Percentiles rank a stretch among this genome's conserved stretches.
phyloP scores from a whole-genome alignment of 1,284 basidiomycete species.

The Ganoderma multipileum region DNA sequence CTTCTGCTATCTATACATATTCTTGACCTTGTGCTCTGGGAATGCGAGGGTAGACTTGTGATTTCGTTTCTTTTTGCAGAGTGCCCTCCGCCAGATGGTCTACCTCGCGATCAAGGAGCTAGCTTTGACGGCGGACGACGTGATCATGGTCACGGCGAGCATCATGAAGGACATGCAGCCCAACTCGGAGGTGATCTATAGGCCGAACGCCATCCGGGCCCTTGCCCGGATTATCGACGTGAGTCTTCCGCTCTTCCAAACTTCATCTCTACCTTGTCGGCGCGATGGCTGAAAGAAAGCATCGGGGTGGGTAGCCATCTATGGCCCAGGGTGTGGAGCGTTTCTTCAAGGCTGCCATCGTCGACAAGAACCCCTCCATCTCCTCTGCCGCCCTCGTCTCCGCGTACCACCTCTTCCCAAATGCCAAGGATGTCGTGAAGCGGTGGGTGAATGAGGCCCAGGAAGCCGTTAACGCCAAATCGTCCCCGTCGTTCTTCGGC shows the following conservation, averaged over 20 bases:
- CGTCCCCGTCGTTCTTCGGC: slow-evolving; percentile 73
- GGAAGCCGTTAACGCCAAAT: slow-evolving; percentile 93
- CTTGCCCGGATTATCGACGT: slow-evolving; percentile 98
- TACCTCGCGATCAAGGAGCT: slow-evolving; percentile 99
- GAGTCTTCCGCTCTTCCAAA: slow-evolving; percentile 10
- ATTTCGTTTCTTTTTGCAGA: slow-evolving; percentile 55
- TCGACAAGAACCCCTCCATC: slow-evolving; percentile 96
- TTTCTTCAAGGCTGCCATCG: slow-evolving; percentile 99
- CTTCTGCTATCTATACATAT: slow-evolving; percentile 10
- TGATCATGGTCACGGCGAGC: slow-evolving; percentile 99
- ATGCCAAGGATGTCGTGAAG: slow-evolving; percentile 94
- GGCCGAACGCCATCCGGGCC: slow-evolving; percentile 97
- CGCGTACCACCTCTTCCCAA: slow-evolving; percentile 95
- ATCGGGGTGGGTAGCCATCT: slow-evolving; percentile 66
- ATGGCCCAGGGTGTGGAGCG: slow-evolving; percentile 99
- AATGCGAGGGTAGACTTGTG: background rate
- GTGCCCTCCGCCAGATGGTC: slow-evolving; percentile 96
- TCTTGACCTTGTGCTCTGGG: background rate
- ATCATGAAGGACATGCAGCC: slow-evolving; percentile 99
- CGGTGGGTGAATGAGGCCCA: slow-evolving; percentile 99
- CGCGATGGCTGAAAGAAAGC: background rate
- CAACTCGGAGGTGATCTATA: slow-evolving; percentile 98
- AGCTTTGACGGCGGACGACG: slow-evolving; percentile 95
- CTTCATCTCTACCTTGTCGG: background rate
- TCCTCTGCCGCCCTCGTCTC: slow-evolving; percentile 97